Evolutionary conservation across 192 early-diverging fungal genomes (phyloP), one percentile per base, ranked within the genome.

Genomic region (Radiomyces spectabilis): DNA sequence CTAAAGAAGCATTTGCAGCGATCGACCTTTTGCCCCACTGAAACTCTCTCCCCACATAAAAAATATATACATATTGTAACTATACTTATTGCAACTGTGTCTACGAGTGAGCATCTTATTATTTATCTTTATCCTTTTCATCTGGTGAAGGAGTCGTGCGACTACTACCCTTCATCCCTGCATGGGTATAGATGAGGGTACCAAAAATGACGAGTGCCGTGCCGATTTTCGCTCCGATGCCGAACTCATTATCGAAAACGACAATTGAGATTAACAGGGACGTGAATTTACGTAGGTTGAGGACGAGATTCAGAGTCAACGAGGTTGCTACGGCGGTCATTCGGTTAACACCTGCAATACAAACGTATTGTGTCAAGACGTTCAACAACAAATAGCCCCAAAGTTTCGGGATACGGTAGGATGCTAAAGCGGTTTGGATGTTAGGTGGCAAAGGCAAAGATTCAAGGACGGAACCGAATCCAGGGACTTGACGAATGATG

Each of bases 231-330:
- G 85, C 81, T 27, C 78, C 76, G 2, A 60, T 56, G 4, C 82
- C 82, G 61, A 95, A 81, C 0, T 74, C 69, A 63, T 92, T 93
- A 24, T 83, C 73, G 61, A 95, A 95, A 26, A 88, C 72, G 27
- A 86, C 25, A 9, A 95, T 75, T 0, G 88, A 91, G 21, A 95
- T 75, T 12, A 91, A 50, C 29, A 95, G 63, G 18, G 85, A 88
- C 9, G 87, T 83, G 32, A 91, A 84, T 64, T 95, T 95, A 21
- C 93, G 83, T 18, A 95, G 57, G 41, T 86, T 90, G 13, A 95
- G 73, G 6, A 95, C 85, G 8, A 95, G 75, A 55, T 93, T 95
- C 22, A 93, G 66, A 0, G 93, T 91, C 5, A 95, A 71, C 9
- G 89, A 83, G 15, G 87, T 72, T 2, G 87, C 81, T 60, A 92